These are phyloP conservation scores for Leccinellum albellum DNA, from an alignment of 768 basidiomycete genomes.

Conservation along the genomic window DNA sequence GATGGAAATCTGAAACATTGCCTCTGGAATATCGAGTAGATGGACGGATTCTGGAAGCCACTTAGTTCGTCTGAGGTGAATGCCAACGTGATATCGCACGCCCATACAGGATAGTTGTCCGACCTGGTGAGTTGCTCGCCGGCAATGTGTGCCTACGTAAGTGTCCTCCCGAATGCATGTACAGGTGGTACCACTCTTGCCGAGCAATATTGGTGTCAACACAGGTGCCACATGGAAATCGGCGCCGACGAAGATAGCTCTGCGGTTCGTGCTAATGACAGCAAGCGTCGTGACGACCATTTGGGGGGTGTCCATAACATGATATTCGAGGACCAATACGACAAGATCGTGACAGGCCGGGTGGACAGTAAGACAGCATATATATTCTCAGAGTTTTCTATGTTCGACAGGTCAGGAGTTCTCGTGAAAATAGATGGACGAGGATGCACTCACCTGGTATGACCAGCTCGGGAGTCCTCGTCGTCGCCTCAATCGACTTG, in stretches of 20 bases:
- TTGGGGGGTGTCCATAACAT: constrained; percentile 42
- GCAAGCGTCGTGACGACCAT: constrained; percentile 50
- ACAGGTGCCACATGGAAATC: constrained; percentile 68
- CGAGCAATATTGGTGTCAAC: constrained; percentile 59
- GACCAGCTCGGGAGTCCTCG: too few species aligned
- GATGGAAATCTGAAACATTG: too few species aligned
- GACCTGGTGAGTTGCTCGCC: constrained; percentile 49
- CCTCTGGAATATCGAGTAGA: too few species aligned
- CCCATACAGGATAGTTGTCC: constrained; percentile 60
- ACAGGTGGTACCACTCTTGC: constrained; percentile 66
- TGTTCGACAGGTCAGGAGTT: neutral
- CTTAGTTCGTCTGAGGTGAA: constrained; percentile 59
- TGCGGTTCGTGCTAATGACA: constrained; percentile 47
- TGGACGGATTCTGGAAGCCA: constrained; percentile 69
- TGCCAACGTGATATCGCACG: constrained; percentile 49
- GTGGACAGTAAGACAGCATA: constrained; percentile 60
- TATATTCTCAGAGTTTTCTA: constrained; percentile 37
- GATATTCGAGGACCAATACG: constrained; percentile 67
- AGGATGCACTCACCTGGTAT: too few species aligned
- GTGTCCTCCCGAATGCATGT: constrained; percentile 43
- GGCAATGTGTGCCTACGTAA: constrained; percentile 43
- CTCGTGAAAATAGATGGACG: too few species aligned
- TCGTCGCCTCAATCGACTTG: too few species aligned
- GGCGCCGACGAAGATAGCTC: constrained; percentile 48
- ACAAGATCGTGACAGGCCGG: constrained; percentile 51